Percentiles rank a stretch among this genome's conserved stretches.
These are phyloP conservation scores for Pseudogymnoascus sp. DNA, from an alignment of 2,329 filamentous ascomycete genomes.

Conservation along the genomic window DNA sequence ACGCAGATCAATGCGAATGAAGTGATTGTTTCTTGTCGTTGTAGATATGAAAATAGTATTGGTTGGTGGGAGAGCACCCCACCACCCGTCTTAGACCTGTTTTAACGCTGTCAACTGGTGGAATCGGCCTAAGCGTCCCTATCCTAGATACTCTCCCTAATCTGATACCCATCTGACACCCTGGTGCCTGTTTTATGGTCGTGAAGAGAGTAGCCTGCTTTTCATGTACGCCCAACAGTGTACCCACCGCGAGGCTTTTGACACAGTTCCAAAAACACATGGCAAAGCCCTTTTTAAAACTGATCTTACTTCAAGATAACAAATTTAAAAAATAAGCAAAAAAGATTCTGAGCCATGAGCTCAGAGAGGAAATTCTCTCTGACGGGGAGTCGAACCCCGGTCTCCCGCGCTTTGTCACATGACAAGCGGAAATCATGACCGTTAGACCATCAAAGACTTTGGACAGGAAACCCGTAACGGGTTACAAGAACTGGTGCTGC, in stretches of 20 bases:
- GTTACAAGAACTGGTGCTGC: not conserved
- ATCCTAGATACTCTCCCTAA: not conserved
- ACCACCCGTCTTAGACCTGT: not conserved
- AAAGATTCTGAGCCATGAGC: conserved; percentile 4
- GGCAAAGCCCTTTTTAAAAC: too few relatives aligned
- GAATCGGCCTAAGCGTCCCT: not conserved
- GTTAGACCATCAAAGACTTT: conserved; percentile 20
- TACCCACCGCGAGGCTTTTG: not conserved
- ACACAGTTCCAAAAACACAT: not conserved
- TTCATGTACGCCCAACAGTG: not conserved
- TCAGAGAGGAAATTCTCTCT: conserved; percentile 10
- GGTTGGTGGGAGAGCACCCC: not conserved
- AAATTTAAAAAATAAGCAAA: not conserved
- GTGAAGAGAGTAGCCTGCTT: not conserved
- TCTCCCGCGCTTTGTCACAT: conserved; percentile 15
- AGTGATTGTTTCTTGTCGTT: not conserved
- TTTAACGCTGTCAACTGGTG: not conserved
- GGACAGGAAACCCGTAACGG: not conserved
- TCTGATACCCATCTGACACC: not conserved
- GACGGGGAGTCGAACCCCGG: conserved; percentile 16
- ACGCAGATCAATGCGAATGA: not conserved
- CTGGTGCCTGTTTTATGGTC: not conserved
- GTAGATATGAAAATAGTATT: not conserved
- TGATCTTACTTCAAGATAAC: too few relatives aligned
- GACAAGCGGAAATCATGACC: conserved; percentile 25